phyloP scores from a whole-genome alignment of 176 grass and related monocot species.

The Paspalum notatum region DNA sequence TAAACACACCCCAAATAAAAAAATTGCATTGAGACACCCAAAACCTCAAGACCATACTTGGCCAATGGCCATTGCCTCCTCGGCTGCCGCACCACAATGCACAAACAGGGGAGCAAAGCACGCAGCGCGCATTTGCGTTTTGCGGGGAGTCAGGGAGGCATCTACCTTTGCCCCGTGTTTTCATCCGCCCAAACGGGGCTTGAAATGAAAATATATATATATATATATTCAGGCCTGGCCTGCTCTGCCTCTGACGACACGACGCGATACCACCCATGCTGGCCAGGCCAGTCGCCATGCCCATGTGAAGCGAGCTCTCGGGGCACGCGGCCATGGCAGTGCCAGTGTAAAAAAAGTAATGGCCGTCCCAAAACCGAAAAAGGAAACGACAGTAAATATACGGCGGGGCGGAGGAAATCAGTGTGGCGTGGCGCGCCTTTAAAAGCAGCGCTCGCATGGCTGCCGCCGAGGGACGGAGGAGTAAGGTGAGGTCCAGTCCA shows the following conservation, averaged over 20 bases:
- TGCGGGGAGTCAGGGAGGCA: neutral
- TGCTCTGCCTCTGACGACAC: neutral
- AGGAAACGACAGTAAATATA: conserved; percentile 17
- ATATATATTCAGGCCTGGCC: no score
- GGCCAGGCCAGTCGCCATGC: neutral
- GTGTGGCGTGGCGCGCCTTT: conserved; percentile 31
- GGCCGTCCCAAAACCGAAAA: conserved; percentile 32
- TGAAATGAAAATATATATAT: neutral
- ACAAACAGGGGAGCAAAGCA: neutral
- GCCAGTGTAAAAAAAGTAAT: conserved; percentile 14
- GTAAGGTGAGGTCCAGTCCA: no score
- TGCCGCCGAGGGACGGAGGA: neutral
- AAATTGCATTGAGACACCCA: neutral
- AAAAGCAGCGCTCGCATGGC: conserved; percentile 47
- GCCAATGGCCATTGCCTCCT: neutral
- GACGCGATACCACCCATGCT: neutral
- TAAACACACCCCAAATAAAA: no score
- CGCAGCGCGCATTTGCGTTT: neutral
- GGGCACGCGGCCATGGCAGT: conserved; percentile 31
- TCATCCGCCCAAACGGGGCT: conserved; percentile 1
- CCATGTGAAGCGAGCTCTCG: conserved; percentile 40
- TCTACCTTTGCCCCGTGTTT: neutral
- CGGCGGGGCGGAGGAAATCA: neutral
- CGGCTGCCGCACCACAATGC: conserved; percentile 1
- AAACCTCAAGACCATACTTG: neutral